Evolutionary conservation across 2,329 filamentous ascomycete genomes (phyloP).

Genomic region (Penicillium verrucosum): DNA sequence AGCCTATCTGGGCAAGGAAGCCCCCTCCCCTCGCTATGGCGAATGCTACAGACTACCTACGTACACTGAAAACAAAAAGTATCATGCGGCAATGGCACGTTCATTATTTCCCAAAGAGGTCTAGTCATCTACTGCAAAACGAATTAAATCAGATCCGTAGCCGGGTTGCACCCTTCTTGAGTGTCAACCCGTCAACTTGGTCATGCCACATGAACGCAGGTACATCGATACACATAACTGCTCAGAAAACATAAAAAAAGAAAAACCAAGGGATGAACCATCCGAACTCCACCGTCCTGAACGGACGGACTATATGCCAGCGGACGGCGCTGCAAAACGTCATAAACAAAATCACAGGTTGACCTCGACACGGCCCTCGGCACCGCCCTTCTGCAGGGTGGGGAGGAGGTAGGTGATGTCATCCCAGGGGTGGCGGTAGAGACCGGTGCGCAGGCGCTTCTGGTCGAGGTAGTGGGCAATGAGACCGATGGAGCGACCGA

Average conservation of each 20-base stretch:
- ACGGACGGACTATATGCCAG: conserved; percentile 36
- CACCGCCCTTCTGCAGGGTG: conserved; percentile 68
- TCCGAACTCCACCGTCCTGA: conserved; percentile 38
- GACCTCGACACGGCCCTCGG: conserved; percentile 87
- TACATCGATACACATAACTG: conserved; percentile 30
- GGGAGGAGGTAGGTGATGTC: conserved; percentile 95
- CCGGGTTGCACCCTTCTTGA: conserved; percentile 22
- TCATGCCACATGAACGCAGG: conserved; percentile 33
- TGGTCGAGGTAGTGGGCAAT: conserved; percentile 99
- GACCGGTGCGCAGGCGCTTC: conserved; percentile 96
- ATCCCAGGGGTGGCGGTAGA: conserved; percentile 99
- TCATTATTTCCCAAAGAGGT: conserved; percentile 27
- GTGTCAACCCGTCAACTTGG: conserved; percentile 29
- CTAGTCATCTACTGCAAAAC: conserved; percentile 28
- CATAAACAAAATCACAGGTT: conserved; percentile 57
- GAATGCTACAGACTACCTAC: neutral
- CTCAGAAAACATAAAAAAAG: conserved; percentile 22
- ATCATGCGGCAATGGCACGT: conserved; percentile 24
- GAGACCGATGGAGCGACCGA: conserved; percentile 94
- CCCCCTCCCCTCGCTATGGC: neutral
- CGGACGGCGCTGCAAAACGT: conserved; percentile 29
- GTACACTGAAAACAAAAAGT: neutral
- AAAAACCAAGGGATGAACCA: conserved; percentile 31
- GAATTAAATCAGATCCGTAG: conserved; percentile 28
- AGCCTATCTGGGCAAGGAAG: neutral